Base-by-base conservation (phyloP, 1,284 basidiomycete genomes). In the Ustilago bromivora region DNA sequence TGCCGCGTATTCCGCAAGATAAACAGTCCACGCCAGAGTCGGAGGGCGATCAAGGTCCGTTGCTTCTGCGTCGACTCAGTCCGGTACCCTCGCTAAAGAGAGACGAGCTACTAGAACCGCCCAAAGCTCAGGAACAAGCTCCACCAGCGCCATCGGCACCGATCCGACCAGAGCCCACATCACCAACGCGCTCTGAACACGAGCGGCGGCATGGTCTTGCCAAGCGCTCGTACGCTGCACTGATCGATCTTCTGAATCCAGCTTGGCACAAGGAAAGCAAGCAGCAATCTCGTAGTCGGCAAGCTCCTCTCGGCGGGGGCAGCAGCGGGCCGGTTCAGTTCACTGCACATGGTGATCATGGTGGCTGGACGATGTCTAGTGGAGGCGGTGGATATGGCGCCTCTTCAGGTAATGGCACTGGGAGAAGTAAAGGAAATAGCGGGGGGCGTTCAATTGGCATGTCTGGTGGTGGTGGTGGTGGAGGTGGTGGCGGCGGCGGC, bases 231-330 rank as follows among this genome's bases (percentile, higher is more conserved):
- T 76, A 76, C 31, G 74, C 74, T 23, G 74, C 74, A 17, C 28
- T 76, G 51, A 76, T 76, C 40, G 74, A 76, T 54, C 57, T 76
- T 28, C 28, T 76, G n/a, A 69, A 76, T 43, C 74, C 74, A 15
- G 61, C 71, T 28, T 46, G 66, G 41, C 66, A 68, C 62, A 76
- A 76, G 57, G 74, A 76, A 17, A 15, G 4, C 19, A 76, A 67
- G 65, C 57, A 57, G 51, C 53, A 46, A 17, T 49, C 59, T 28
- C 61, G 52, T 3, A 28, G 51, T n/a, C 64, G 58, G 7, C 61
- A 57, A 59, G 49, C 47, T 17, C 61, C 65, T 34, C 38, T 64
- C 32, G 36, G 54, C 23, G 32, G 54, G 0, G 55, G 57, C 5
- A 43, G 40, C 5, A 57, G 41, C 15, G 43, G 43, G 9, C 62